Conservation (phyloP, 176 grass and related monocot genomes). For the Guadua angustifolia region DNA sequence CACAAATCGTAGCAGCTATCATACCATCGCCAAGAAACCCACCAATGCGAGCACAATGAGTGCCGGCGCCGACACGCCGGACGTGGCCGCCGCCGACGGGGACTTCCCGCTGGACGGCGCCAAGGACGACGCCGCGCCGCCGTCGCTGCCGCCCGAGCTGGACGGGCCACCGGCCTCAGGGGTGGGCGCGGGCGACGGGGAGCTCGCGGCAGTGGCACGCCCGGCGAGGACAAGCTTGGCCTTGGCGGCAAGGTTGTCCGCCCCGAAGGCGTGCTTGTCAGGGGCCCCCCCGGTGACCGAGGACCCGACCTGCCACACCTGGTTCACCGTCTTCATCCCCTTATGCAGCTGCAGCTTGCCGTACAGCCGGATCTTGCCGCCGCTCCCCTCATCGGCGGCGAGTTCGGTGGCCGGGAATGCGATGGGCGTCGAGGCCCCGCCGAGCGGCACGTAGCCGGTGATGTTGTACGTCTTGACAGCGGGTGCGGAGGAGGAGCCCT, state of each 20-base stretch:
- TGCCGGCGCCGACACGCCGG: conserved; percentile 25
- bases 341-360: conserved; percentile 62
- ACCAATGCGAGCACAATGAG: conserved; percentile 23
- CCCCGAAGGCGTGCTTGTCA: conserved; percentile 50
- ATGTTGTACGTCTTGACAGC: conserved; percentile 72
- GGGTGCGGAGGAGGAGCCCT: not conserved
- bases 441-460: conserved; percentile 39
- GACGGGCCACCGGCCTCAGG: not conserved
- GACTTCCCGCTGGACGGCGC: conserved; percentile 29
- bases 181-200: not conserved
- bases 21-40: conserved; percentile 47
- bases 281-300: conserved; percentile 55
- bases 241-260: conserved; percentile 55
- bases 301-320: conserved; percentile 79
- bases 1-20: conserved; percentile 3
- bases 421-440: conserved; percentile 35
- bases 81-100: not conserved
- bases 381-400: conserved; percentile 43
- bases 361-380: conserved; percentile 69
- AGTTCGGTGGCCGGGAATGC: conserved; percentile 56
- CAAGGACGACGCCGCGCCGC: not conserved
- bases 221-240: conserved; percentile 57
- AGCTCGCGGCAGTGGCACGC: not conserved
- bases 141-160: not conserved
- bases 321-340: conserved; percentile 58